Evolutionary conservation across 139 green algal species (phyloP).

Genomic region (Monoraphidium neglectum): DNA sequence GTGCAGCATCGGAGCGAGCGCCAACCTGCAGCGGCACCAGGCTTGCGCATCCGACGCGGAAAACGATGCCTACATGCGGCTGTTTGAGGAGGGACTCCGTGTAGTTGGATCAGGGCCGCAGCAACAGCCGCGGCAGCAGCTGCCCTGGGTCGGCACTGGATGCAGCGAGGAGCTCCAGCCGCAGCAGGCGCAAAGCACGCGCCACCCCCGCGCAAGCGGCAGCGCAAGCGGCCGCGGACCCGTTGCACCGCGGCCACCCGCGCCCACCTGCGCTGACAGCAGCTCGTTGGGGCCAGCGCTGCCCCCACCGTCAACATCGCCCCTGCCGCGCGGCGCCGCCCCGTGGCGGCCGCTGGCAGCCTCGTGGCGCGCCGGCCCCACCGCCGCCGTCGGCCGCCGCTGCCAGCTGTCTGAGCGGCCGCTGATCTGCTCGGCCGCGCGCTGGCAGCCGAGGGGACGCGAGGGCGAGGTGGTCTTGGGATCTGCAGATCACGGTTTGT

Average conservation of each 20-base stretch:
- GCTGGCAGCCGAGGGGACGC: conserved; percentile 30
- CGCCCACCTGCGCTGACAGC: too few relatives aligned
- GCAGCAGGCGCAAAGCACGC: background rate
- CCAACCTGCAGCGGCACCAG: conserved; percentile 16
- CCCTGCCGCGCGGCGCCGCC: too few relatives aligned
- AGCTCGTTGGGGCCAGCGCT: too few relatives aligned
- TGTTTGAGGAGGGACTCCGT: conserved; percentile 42
- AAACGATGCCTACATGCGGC: conserved; percentile 64
- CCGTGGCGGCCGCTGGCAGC: too few relatives aligned
- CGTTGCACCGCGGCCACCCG: background rate
- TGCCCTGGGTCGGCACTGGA: too few relatives aligned
- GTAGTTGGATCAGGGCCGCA: background rate
- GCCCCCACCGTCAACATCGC: too few relatives aligned
- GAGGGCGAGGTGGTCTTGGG: conserved; percentile 59
- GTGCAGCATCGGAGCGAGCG: too few relatives aligned
- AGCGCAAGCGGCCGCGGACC: background rate
- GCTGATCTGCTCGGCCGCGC: conserved; percentile 60
- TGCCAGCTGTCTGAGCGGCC: conserved; percentile 59
- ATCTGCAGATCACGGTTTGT: conserved; percentile 77
- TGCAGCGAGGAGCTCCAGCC: too few relatives aligned
- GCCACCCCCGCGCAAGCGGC: background rate
- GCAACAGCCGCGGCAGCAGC: too few relatives aligned
- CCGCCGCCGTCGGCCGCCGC: conserved; percentile 34
- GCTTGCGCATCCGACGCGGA: conserved; percentile 48
- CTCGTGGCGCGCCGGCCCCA: conserved; percentile 7